Base-by-base conservation (phyloP, 345 rosid genomes). In the Boechera divaricarpa region DNA sequence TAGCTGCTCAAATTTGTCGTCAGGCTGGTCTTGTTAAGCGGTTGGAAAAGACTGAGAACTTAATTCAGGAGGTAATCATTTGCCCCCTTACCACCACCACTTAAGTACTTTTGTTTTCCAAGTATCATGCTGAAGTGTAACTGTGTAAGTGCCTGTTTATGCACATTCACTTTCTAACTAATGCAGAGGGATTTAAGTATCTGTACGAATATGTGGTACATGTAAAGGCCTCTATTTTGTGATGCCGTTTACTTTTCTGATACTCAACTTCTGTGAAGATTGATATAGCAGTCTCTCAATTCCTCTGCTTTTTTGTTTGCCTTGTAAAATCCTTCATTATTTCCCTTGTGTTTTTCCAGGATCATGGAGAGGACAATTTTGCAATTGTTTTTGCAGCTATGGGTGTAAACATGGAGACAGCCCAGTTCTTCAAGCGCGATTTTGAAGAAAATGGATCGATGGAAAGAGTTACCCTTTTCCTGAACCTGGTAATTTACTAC, bases 321-420 rank as follows among this genome's bases (percentile, higher is more conserved):
- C 15, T 67, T 41, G 51, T 67, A 45, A 59, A 54, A n/a, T 48
- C 48, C 39, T n/a, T 39, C 29, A 63, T 47, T 18, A 18, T 11
- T 6, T 39, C 41, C 47, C 28, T 55, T 75, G 42, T 36, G 64
- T 62, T 67, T 16, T 42, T 81, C 60, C 84, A 96, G 99, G 98
- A 83, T 78, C 86, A 60, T 8, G 97, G 83, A 67, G 98, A 96
- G 72, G 98, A 93, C 86, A 96, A 96, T 80, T 96, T 96, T 84
- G 99, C 99, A 35, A 93, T 96, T 81, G 98, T 96, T 9, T 96
- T 96, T 70, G 99, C 99, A 73, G 99, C 99, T 74, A 95, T 95
- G 99, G 99, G 99, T 62, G 99, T 95, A 35, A 95, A 95, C 86
- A 95, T 95, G 99, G 99, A 95, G 83, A 95, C 99, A 39, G 99